Conservation (phyloP, 2,329 filamentous ascomycete species). For the Ophiostoma sp. region DNA sequence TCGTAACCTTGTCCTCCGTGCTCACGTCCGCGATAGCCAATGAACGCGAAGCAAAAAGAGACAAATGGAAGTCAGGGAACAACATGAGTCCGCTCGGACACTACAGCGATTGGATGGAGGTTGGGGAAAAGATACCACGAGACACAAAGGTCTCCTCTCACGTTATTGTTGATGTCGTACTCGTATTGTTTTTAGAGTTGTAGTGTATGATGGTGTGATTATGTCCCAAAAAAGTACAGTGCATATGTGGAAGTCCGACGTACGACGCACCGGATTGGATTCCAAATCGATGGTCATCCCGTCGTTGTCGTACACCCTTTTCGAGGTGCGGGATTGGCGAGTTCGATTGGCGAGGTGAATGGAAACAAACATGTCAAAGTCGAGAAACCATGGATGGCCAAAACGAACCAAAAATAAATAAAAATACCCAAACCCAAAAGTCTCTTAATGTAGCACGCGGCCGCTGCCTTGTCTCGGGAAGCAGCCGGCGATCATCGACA, state of each 20-base stretch:
- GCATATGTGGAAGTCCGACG: background rate
- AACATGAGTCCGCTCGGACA: background rate
- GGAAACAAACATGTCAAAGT: background rate
- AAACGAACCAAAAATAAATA: background rate
- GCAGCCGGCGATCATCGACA: background rate
- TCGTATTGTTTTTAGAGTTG: background rate
- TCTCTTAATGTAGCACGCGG: background rate
- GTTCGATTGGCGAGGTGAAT: background rate
- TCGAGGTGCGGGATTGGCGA: background rate
- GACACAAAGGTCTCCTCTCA: background rate
- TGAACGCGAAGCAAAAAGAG: background rate
- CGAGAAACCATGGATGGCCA: slow-evolving; percentile 38
- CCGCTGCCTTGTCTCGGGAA: background rate
- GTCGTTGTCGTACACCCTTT: background rate
- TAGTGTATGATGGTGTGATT: background rate
- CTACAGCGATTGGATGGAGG: background rate
- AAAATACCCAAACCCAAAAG: background rate
- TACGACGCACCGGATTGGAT: background rate
- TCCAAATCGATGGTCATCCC: background rate
- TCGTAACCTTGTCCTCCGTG: background rate
- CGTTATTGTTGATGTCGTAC: background rate
- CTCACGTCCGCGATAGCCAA: background rate
- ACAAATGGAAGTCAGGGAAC: background rate
- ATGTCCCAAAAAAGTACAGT: background rate
- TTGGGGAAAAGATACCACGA: background rate